Conservation (phyloP, 208 protist species). For the Acanthamoeba royreba region DNA sequence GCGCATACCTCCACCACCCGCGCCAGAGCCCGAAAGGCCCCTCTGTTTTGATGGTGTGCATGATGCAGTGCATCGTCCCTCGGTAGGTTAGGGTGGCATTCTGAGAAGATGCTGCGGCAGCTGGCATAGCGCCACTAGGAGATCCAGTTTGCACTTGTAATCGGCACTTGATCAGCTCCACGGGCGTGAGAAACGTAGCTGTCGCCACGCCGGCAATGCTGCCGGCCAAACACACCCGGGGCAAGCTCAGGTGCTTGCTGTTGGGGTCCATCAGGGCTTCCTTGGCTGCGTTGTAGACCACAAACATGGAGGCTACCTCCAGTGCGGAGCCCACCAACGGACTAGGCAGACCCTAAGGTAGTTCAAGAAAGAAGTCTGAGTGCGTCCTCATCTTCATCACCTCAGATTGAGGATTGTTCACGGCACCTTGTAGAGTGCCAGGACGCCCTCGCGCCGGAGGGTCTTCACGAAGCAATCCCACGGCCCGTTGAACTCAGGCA, state of each 20-base stretch:
- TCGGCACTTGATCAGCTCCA: constrained; percentile 1
- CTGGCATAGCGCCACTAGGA: too few species aligned
- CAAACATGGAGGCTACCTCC: neutral
- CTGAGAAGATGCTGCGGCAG: neutral
- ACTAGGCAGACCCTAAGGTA: neutral
- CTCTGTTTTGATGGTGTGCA: neutral
- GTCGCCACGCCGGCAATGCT: neutral
- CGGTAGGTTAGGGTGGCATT: neutral
- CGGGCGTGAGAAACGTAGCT: neutral
- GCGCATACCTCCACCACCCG: neutral
- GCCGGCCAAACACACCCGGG: neutral
- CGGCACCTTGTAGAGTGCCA: neutral
- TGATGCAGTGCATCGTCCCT: constrained; percentile 3
- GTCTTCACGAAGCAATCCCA: neutral
- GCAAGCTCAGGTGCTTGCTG: neutral
- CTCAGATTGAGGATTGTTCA: neutral
- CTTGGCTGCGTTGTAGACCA: constrained; percentile 10
- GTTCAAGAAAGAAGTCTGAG: neutral
- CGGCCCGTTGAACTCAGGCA: constrained; percentile 2
- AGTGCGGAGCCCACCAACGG: neutral
- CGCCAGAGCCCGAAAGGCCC: neutral
- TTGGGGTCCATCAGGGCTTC: neutral
- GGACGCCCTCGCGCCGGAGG: neutral
- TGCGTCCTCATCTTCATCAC: too few species aligned
- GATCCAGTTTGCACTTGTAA: neutral